Evolutionary conservation across 345 rosid genomes (phyloP).

Genomic region (Lumnitzera littorea): DNA sequence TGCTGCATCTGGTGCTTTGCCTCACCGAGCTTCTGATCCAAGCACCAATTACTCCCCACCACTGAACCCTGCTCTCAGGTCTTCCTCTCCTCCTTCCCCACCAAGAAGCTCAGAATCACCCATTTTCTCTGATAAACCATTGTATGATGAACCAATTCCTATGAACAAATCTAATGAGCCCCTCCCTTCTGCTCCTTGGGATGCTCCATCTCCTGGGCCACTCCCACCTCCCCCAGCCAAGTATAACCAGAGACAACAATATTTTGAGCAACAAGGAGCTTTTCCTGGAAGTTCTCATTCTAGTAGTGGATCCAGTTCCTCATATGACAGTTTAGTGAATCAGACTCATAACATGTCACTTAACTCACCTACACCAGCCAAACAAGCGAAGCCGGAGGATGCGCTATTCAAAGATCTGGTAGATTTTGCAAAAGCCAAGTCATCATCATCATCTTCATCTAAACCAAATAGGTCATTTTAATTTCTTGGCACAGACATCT

Average conservation of each 20-base stretch:
- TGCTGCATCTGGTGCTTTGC: slow-evolving; percentile 21
- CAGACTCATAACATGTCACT: slow-evolving; percentile 72
- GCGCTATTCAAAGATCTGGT: slow-evolving; percentile 91
- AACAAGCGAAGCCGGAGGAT: slow-evolving; percentile 78
- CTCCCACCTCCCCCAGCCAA: slow-evolving; percentile 75
- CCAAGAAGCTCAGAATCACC: slow-evolving; percentile 23
- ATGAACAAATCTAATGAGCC: slow-evolving; percentile 41
- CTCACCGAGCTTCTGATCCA: slow-evolving; percentile 25
- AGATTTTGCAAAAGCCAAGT: slow-evolving; percentile 89
- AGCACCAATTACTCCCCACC: slow-evolving; percentile 32
- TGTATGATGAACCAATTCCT: slow-evolving; percentile 58
- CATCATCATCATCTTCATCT: slow-evolving; percentile 30
- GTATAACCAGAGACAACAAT: slow-evolving; percentile 69
- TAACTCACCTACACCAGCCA: slow-evolving; percentile 36
- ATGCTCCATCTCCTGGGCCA: slow-evolving; percentile 23
- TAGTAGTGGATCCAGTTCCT: slow-evolving; percentile 52
- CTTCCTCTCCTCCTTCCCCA: slow-evolving; percentile 13
- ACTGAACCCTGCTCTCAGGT: slow-evolving; percentile 20
- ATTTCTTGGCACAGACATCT: slow-evolving; percentile 8
- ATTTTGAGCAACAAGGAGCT: slow-evolving; percentile 38
- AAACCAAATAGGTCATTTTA: slow-evolving; percentile 67
- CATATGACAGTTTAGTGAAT: slow-evolving; percentile 59
- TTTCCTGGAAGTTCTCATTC: slow-evolving; percentile 21
- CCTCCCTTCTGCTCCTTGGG: slow-evolving; percentile 81
- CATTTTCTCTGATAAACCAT: slow-evolving; percentile 29